Conservation (phyloP, 2,329 filamentous ascomycete genomes). For the Didymella exigua region DNA sequence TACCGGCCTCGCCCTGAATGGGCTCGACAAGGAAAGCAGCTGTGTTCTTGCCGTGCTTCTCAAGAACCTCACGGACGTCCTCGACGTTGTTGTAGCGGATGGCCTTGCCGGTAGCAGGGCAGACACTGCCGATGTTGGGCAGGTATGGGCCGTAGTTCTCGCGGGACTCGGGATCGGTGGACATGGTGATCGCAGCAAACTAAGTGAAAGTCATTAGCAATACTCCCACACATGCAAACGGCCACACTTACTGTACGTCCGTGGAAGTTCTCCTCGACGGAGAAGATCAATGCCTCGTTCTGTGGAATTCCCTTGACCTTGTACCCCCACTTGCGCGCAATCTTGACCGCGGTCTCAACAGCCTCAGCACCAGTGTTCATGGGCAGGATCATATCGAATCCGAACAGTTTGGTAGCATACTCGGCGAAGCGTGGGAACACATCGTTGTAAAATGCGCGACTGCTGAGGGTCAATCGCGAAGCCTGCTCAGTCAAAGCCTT, state of each 20-base stretch:
- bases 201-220: slow-evolving; percentile 46
- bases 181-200: slow-evolving; percentile 95
- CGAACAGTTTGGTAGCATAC: slow-evolving; percentile 86
- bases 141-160: slow-evolving; percentile 98
- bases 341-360: slow-evolving; percentile 93
- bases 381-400: slow-evolving; percentile 96
- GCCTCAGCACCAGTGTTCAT: slow-evolving; percentile 99
- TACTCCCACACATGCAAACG: neutral
- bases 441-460: slow-evolving; percentile 96
- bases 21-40: slow-evolving; percentile 95
- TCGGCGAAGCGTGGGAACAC: slow-evolving; percentile 96
- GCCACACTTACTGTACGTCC: slow-evolving; percentile 76
- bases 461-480: slow-evolving; percentile 85
- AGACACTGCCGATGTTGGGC: slow-evolving; percentile 79
- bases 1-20: slow-evolving; percentile 96
- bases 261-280: slow-evolving; percentile 92
- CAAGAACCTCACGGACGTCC: slow-evolving; percentile 79
- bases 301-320: slow-evolving; percentile 90
- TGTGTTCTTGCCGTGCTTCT: slow-evolving; percentile 80
- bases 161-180: slow-evolving; percentile 91
- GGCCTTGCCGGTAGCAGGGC: slow-evolving; percentile 74
- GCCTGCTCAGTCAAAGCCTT: slow-evolving; percentile 91
- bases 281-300: slow-evolving; percentile 83
- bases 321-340: slow-evolving; percentile 97
- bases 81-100: slow-evolving; percentile 87